Conservation (phyloP, 805 yeast species). For the Kodamaea sagamina region DNA sequence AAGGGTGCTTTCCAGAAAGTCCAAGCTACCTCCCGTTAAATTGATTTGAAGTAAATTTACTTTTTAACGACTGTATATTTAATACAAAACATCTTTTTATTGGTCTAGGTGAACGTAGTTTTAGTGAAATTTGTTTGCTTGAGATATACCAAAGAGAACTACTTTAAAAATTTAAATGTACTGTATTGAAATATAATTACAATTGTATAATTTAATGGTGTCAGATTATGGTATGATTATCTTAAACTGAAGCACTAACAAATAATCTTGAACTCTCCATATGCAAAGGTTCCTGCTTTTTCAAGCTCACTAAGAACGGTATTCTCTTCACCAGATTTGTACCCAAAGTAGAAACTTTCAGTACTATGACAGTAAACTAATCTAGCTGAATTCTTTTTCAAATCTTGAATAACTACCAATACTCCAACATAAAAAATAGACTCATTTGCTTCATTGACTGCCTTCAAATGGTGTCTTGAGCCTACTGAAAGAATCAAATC, state of each 20-base stretch:
- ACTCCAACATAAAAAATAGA: slow-evolving; percentile 35
- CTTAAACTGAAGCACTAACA: too few species aligned
- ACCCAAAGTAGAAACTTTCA: slow-evolving; percentile 29
- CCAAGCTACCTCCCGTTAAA: slow-evolving; percentile 91
- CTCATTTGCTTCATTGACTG: slow-evolving; percentile 14
- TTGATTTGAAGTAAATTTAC: slow-evolving; percentile 14
- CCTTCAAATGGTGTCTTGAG: slow-evolving; percentile 14
- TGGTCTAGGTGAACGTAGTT: slow-evolving; percentile 7
- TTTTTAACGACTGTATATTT: slow-evolving; percentile 16
- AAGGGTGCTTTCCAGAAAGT: slow-evolving; percentile 99
- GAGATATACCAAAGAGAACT: too few species aligned
- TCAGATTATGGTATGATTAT: too few species aligned
- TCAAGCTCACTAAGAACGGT: slow-evolving; percentile 24
- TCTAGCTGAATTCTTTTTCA: slow-evolving; percentile 12
- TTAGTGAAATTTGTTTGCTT: too few species aligned
- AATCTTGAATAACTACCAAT: slow-evolving; percentile 22
- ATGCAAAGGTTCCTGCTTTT: slow-evolving; percentile 25
- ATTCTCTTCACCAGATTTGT: slow-evolving; percentile 19
- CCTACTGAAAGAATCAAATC: slow-evolving; percentile 17
- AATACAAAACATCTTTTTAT: slow-evolving; percentile 13
- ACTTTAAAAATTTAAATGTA: too few species aligned
- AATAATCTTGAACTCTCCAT: slow-evolving; percentile 29
- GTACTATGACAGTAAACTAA: slow-evolving; percentile 42
- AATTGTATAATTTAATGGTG: too few species aligned
- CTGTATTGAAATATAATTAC: too few species aligned